These are phyloP conservation scores for Tulasnella sp. DNA, from an alignment of 768 basidiomycete species.

Conservation along the genomic window DNA sequence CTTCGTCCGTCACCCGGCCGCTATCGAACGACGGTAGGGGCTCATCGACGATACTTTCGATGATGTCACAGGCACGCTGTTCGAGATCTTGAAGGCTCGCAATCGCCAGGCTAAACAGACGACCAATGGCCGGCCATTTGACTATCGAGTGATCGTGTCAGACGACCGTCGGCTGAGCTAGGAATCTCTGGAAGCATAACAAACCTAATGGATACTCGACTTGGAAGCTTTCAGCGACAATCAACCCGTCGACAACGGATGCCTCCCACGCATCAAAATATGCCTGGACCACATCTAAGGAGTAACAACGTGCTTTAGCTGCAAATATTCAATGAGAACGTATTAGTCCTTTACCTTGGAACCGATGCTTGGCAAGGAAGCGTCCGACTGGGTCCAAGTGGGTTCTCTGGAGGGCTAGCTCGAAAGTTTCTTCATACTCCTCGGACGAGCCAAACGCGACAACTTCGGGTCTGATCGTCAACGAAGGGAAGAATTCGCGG, in stretches of 20 bases:
- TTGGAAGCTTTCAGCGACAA: not conserved
- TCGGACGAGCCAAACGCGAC: not conserved
- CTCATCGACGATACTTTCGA: not conserved
- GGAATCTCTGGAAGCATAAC: not conserved
- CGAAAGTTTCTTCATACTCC: not conserved
- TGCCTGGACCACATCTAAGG: not conserved
- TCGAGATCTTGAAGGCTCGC: not conserved
- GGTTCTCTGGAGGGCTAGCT: not conserved
- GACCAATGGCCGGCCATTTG: not conserved
- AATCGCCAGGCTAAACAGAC: not conserved
- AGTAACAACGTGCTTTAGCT: not conserved
- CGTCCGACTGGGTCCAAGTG: not conserved
- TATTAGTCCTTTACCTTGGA: not conserved
- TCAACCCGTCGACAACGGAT: not conserved
- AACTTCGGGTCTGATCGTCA: not conserved
- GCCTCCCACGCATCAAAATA: not conserved
- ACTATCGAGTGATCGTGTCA: not conserved
- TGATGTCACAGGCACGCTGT: not conserved
- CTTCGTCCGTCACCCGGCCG: not conserved
- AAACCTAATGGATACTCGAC: not conserved
- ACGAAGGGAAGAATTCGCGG: not conserved
- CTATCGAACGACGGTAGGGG: not conserved
- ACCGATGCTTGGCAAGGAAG: not conserved
- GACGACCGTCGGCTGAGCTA: not conserved
- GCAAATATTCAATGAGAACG: not conserved